Conservation (phyloP, 345 rosid genomes). For the Camelina neglecta region DNA sequence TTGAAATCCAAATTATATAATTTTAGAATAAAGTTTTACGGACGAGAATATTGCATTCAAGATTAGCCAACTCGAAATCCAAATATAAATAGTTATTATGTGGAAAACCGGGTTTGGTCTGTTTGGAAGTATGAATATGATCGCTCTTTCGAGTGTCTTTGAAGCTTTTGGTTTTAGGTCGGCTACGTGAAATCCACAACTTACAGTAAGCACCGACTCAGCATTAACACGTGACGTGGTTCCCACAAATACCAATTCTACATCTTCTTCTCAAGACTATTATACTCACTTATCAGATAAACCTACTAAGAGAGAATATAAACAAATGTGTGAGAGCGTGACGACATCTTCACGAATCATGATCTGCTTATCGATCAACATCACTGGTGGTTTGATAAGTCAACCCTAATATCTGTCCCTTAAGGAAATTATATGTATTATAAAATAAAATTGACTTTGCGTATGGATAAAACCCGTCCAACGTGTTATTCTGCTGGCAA, state of each 20-base stretch:
- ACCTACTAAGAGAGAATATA: background rate
- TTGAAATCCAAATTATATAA: background rate
- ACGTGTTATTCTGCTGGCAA: constrained; percentile 37
- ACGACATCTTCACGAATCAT: constrained; percentile 14
- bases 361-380: constrained; percentile 42
- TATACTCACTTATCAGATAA: constrained; percentile 17
- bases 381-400: constrained; percentile 27
- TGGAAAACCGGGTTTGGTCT: background rate
- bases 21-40: too few species aligned
- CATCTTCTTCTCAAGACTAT: background rate
- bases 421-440: background rate
- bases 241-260: constrained; percentile 34
- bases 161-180: constrained; percentile 17
- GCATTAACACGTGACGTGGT: constrained; percentile 39
- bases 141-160: constrained; percentile 18
- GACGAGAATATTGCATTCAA: too few species aligned
- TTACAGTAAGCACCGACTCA: constrained; percentile 38
- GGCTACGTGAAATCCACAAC: constrained; percentile 40
- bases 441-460: constrained; percentile 11
- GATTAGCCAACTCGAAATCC: too few species aligned
- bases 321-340: background rate
- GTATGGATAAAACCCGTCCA: constrained; percentile 25
- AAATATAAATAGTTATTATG: too few species aligned
- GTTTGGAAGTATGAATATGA: background rate
- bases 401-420: constrained; percentile 35